Base-by-base conservation (phyloP, 2,329 filamentous ascomycete genomes). In the Colletotrichum orbiculare region DNA sequence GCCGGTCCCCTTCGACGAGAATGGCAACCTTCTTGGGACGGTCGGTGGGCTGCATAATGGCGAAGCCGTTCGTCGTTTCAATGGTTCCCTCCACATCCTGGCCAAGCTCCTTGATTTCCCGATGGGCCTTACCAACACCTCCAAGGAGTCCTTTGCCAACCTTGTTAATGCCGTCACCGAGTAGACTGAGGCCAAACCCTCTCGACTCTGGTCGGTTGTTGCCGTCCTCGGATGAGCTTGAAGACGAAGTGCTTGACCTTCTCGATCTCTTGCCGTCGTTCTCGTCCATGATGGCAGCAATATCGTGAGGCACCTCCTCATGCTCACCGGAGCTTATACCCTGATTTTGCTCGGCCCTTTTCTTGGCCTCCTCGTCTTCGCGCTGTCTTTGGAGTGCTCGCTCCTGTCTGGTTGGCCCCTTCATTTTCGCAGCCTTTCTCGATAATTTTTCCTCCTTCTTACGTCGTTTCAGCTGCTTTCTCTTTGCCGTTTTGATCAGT, bases 401-500 rank as follows among this genome's bases (percentile, higher is more conserved):
- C 68, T 88, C 84, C 13, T 81, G 73, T 69, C 86, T 89, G 45
- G 81, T 83, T 15, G 83, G 75, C 0, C 80, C 77, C 60, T 83
- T 84, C 35, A 79, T 76, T 62, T 82, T 83, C 37, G 77, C 73
- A 50, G 83, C 78, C 63, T 82, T 86, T n/a, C 89, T 87, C 1
- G 81, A 79, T 69, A 85, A 85, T 74, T 91, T 94, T 46, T 89
- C 90, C 7, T 87, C 86, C 54, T 87, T 86, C 55, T 84, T 83
- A 60, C 84, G 75, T 71, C 88, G 83, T 73, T 95, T 91, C n/a
- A 91, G 79, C 70, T 97, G 89, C 12, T 88, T 89, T 74, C 90
- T 93, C 73, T 94, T 94, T 60, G 92, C 94, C 49, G 84, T 83
- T 64, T 89, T 90, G 70, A 99, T 92, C 45, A 99, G 81, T 25